Base-by-base conservation (phyloP, 192 early-diverging fungal genomes). In the Backusella luteola region DNA sequence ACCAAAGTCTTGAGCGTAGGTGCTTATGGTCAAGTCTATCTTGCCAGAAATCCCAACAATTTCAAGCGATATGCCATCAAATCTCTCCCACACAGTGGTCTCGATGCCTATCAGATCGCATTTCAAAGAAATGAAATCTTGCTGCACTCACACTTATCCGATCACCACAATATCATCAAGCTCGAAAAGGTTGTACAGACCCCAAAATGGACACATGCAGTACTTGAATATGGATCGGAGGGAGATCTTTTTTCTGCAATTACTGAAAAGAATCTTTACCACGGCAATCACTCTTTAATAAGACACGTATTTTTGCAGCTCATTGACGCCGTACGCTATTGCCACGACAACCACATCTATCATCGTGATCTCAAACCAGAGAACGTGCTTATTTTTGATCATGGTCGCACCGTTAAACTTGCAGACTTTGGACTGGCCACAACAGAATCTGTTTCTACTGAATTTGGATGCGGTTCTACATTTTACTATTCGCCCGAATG, bases 201-300 rank as follows among this genome's bases (percentile, higher is more conserved):
- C 6, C 75, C 84, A 59, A 89, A 92, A 67, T 90, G 87, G 77
- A 81, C 93, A 59, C 87, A 93, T 59, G 81, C 93, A 67, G 85
- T 93, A 36, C 86, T 94, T 71, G 93, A 94, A 84, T 91, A 88
- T 79, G 94, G 93, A 19, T 85, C 86, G 12, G 96, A 96, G 67
- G 98, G 98, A 66, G 98, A 99, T 88, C 87, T 99, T 29, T 99
- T 99, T 83, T 94, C 94, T 66, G 91, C 92, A 49, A 98, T 99
- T 77, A 96, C 97, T 11, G 90, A 89, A 35, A 89, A 91, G 12
- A 92, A 93, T 41, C 89, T 86, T 34, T 93, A 94, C 34, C 68
- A 85, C 34, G 89, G 88, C 77, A 89, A 91, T 52, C 95, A 96
- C 81, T 66, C 80, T 52, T 93, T 96, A 38, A 90, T 96, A 56